These are phyloP conservation scores for Raffaelea ambrosiae DNA, from an alignment of 2,329 filamentous ascomycete genomes.

Conservation along the genomic window DNA sequence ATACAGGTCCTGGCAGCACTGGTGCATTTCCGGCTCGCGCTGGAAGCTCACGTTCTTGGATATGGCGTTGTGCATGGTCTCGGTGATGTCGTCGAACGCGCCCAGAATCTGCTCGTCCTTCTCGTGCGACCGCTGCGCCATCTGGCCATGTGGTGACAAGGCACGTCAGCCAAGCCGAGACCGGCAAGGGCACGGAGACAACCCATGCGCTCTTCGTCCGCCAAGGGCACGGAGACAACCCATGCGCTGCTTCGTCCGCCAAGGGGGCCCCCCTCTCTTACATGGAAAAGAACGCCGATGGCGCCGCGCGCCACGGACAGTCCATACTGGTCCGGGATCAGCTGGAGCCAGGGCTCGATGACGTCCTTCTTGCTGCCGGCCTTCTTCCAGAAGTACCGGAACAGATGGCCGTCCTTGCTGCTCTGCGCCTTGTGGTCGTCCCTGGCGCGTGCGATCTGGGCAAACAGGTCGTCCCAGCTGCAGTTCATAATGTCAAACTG, in stretches of 20 bases:
- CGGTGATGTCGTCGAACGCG: constrained; percentile 7
- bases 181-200: too few species aligned
- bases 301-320: constrained; percentile 5
- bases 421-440: constrained; percentile 2
- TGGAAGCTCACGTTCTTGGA: constrained; percentile 3
- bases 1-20: constrained; percentile 3
- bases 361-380: constrained; percentile 4
- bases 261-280: too few species aligned
- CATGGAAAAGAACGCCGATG: constrained; percentile 6
- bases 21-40: constrained; percentile 5
- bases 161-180: too few species aligned
- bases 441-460: constrained; percentile 4
- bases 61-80: constrained; percentile 6
- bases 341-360: constrained; percentile 6
- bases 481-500: constrained; percentile 4
- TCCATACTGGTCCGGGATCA: constrained; percentile 8
- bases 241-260: too few species aligned
- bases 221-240: too few species aligned
- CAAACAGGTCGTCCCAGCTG: constrained; percentile 7
- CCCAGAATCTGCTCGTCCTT: constrained; percentile 4
- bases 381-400: constrained; percentile 7
- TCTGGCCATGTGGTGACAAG: background rate
- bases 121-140: constrained; percentile 5
- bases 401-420: background rate
- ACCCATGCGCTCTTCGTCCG: too few species aligned